Evolutionary conservation across 768 basidiomycete genomes (phyloP).

Genomic region (Porphyrellus cyaneotinctus): DNA sequence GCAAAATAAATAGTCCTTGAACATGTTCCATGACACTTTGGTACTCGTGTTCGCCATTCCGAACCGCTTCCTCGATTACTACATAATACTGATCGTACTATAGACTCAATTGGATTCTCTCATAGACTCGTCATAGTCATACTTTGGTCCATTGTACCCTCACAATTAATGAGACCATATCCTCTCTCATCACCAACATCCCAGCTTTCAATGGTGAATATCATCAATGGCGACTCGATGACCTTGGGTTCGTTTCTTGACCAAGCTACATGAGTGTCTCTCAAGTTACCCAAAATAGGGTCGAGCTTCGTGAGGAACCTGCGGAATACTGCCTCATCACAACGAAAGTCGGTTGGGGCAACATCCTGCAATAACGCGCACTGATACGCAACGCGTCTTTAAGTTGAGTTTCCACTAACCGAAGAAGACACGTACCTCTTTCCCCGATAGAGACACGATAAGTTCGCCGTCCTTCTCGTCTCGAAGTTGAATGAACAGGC

Average conservation of each 20-base stretch:
- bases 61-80: background rate
- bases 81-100: background rate
- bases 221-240: constrained; percentile 24
- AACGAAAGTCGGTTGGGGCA: constrained; percentile 39
- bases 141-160: background rate
- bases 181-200: constrained; percentile 14
- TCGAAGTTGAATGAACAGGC: constrained; percentile 47
- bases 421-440: constrained; percentile 34
- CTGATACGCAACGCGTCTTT: constrained; percentile 24
- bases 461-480: constrained; percentile 45
- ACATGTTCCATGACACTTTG: background rate
- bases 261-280: constrained; percentile 36
- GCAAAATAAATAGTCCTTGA: background rate
- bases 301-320: constrained; percentile 40
- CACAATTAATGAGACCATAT: constrained; percentile 27
- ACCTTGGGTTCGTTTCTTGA: constrained; percentile 16
- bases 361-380: constrained; percentile 44
- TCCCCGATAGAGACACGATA: constrained; percentile 45
- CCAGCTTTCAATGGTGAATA: constrained; percentile 32
- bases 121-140: background rate
- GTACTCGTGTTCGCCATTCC: background rate
- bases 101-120: background rate
- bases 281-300: constrained; percentile 46
- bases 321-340: constrained; percentile 36
- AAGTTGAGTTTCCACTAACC: background rate